phyloP scores from a whole-genome alignment of 2,329 filamentous ascomycete genomes.

The Monilinia vaccinii-corymbosi region DNA sequence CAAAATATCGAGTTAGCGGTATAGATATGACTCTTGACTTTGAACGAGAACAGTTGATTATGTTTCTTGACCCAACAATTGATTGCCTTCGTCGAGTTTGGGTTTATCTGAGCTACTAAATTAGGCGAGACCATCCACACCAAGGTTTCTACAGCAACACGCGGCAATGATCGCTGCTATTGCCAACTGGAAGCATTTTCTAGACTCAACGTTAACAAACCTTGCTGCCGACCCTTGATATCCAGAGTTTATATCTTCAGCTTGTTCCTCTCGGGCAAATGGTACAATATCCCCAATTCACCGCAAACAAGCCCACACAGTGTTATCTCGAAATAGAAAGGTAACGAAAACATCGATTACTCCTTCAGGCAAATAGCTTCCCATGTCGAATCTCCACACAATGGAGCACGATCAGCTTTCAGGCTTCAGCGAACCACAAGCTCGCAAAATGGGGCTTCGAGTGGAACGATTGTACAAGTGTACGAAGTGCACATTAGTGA shows the following conservation, averaged over 20 bases:
- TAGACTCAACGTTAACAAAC: too few relatives aligned
- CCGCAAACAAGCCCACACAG: neutral
- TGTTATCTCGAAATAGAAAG: neutral
- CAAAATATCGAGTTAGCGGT: too few relatives aligned
- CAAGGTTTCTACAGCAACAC: neutral
- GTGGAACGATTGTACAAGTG: neutral
- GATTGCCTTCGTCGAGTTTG: neutral
- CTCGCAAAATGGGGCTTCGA: neutral
- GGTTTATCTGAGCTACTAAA: neutral
- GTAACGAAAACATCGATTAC: neutral
- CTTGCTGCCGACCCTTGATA: neutral
- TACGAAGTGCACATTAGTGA: neutral
- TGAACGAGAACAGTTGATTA: neutral
- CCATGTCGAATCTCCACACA: neutral
- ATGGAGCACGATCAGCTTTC: neutral
- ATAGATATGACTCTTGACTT: neutral
- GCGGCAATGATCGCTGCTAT: neutral
- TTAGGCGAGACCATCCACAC: neutral
- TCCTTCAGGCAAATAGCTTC: neutral
- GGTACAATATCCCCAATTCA: neutral
- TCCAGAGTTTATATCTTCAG: neutral
- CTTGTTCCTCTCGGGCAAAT: neutral
- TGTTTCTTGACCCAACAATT: too few relatives aligned
- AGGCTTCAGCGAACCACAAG: constrained; percentile 1
- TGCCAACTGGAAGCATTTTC: neutral